Evolutionary conservation across 2,329 filamentous ascomycete genomes (phyloP), one percentile per base, ranked within the genome.

Genomic region (Tolypocladium ophioglossoides): DNA sequence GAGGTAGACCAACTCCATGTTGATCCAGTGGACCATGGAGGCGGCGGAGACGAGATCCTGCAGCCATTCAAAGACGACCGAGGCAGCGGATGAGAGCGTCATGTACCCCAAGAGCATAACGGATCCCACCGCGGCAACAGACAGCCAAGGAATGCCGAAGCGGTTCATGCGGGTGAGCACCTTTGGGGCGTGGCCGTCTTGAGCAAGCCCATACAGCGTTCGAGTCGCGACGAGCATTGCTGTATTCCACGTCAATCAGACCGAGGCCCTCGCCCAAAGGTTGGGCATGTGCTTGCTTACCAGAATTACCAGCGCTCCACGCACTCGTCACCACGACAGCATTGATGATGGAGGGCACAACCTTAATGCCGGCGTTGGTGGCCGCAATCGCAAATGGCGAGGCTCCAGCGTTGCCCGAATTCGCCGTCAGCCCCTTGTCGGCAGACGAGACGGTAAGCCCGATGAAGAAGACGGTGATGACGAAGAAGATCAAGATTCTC

Each of bases 101-200:
- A 87, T 77, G 70, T 83, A 88, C 0, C 79, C 80, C 9, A 87
- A 73, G 18, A 82, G 71, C 49, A 81, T 81, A 62, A 86, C 74
- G 0, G 76, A 69, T 66, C 70, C 71, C 16, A 77, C 78, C 51
- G 65, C 69, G 9, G 75, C 61, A 2, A 79, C 74, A 6, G 69
- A 72, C 16, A 64, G 70, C 64, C 66, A 78, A 0, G 81, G 82
- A 0, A 83, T 78, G 50, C 83, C 82, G 48, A 74, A 73, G 53
- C 75, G 77, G 51, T 74, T 80, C 52, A 80, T 84, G 4, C 65
- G 72, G 35, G 75, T 73, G 71, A 85, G 83, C 55, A 80, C 66
- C 7, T 62, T 64, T 0, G 83, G 84, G 0, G 84, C 84, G 54
- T 85, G 83, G 9, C 80, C 80, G 54, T 79, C 79, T 10, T 80